Base-by-base conservation (phyloP, 495 filamentous ascomycete genomes). In the Xylona heveae region DNA sequence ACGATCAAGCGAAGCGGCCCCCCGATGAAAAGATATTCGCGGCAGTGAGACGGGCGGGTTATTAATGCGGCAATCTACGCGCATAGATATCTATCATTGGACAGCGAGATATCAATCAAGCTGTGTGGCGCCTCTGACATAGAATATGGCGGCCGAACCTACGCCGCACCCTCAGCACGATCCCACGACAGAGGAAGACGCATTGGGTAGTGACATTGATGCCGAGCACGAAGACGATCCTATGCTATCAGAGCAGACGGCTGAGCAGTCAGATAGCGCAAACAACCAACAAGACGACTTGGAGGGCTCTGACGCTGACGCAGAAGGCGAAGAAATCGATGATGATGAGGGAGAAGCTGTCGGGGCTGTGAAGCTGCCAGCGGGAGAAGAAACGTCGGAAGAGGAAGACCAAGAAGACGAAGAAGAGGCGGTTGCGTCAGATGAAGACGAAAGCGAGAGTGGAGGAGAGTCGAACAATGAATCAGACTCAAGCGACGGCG, bases 401-500 rank as follows among this genome's bases (percentile, higher is more conserved):
- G 59, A 47, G 18, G 56, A 54, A 28, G 45, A 46, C 2, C 46
- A 46, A 18, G 43, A 41, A 15, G 27, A 44, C 26, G 36, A 38
- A 21, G 38, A 46, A 17, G 40, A 23, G 24, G 48, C 32, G 7
- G 47, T 36, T 23, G 37, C 26, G 13, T 44, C 40, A 12, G 48
- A 47, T 31, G 44, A 37, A 8, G 30, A 24, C 34, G 44, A 40
- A 34, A 36, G 32, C 33, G 45, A 38, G 27, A 39, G 43, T 19
- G 48, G 43, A 35, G 41, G 40, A 14, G 42, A 42, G 6, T 71
- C 66, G 4, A 59, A 62, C 27, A 55, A 59, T 24, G 57, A 53
- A 28, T 65, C 64, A 14, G 57, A 53, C 28, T 65, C 64, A 14
- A 71, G 62, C 38, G 68, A 62, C 28, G 59, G 55, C 23, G 71